Percentiles rank a stretch among this genome's conserved stretches.
Conservation (phyloP, 208 protist genomes). For the Leishmania guyanensis region DNA sequence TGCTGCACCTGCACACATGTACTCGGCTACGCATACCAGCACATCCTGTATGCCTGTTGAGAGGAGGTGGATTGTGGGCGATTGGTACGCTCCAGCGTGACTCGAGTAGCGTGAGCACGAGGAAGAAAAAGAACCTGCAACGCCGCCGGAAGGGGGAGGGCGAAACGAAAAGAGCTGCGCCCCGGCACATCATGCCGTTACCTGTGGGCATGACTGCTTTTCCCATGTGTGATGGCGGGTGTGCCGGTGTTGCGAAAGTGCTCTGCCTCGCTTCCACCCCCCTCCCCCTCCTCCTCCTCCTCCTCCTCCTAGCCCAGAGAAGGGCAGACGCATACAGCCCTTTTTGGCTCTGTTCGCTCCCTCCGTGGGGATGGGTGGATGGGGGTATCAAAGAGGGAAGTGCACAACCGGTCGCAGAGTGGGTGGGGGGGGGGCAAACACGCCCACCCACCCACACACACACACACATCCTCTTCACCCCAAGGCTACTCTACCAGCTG, state of each 20-base stretch:
- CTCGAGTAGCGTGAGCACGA: neutral
- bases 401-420: neutral
- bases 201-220: neutral
- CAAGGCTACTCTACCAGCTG: neutral
- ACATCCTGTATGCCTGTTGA: too few relatives aligned
- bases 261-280: neutral
- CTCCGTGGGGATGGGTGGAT: neutral
- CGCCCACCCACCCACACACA: neutral
- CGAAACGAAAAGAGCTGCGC: neutral
- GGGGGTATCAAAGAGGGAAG: neutral
- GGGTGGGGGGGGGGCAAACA: neutral
- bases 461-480: neutral
- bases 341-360: neutral
- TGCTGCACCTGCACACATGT: too few relatives aligned
- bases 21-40: too few relatives aligned
- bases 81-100: too few relatives aligned
- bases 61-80: too few relatives aligned
- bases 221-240: neutral
- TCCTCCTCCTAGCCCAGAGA: neutral
- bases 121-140: neutral
- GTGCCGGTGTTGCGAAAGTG: neutral
- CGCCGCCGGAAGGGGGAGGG: neutral
- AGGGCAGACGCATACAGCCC: neutral
- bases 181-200: neutral
- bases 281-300: neutral